A percentile compares a stretch with the other conserved stretches of the same genome.
phyloP scores from a whole-genome alignment of 805 yeast species.

The Komagataella ulmi region DNA sequence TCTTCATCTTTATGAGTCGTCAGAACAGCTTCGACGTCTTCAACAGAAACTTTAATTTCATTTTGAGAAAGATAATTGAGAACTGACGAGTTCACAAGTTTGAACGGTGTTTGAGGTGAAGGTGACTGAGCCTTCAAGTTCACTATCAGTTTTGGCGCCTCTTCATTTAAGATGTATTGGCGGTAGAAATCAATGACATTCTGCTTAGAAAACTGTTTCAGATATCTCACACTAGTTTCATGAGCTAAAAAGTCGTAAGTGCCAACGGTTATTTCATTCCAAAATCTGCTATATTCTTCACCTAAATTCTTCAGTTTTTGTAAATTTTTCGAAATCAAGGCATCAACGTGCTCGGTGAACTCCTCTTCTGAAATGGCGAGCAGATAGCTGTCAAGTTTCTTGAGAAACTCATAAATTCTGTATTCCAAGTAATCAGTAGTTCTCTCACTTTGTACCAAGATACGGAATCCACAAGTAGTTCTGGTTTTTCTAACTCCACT shows the following conservation, averaged over 20 bases:
- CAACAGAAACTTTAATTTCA: slow-evolving; percentile 12
- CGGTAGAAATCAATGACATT: slow-evolving; percentile 48
- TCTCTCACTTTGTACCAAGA: slow-evolving; percentile 77
- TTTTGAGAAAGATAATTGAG: slow-evolving; percentile 16
- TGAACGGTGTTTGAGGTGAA: slow-evolving; percentile 10
- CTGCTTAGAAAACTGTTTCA: slow-evolving; percentile 37
- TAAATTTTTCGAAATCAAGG: slow-evolving; percentile 50
- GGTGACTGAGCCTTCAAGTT: slow-evolving; percentile 46
- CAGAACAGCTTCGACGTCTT: slow-evolving; percentile 5
- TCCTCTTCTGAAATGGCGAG: slow-evolving; percentile 45
- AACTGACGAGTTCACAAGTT: slow-evolving; percentile 12
- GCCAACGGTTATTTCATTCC: slow-evolving; percentile 61
- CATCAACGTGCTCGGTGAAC: slow-evolving; percentile 53
- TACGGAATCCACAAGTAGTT: slow-evolving; percentile 58
- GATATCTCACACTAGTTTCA: slow-evolving; percentile 39
- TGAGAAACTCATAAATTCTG: slow-evolving; percentile 61
- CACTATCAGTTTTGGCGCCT: slow-evolving; percentile 31
- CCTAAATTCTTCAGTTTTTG: slow-evolving; percentile 65
- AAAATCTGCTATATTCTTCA: slow-evolving; percentile 60
- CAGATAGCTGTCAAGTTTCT: slow-evolving; percentile 29
- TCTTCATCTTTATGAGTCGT: slow-evolving; percentile 4
- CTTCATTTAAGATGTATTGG: slow-evolving; percentile 18
- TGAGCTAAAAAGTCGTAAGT: slow-evolving; percentile 61
- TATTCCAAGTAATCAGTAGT: slow-evolving; percentile 59
- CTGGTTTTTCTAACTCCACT: slow-evolving; percentile 59